Evolutionary conservation across 371 early-diverging fungal species (phyloP), one percentile per base, ranked within the genome.

Genomic region (Mortierella polycephala): DNA sequence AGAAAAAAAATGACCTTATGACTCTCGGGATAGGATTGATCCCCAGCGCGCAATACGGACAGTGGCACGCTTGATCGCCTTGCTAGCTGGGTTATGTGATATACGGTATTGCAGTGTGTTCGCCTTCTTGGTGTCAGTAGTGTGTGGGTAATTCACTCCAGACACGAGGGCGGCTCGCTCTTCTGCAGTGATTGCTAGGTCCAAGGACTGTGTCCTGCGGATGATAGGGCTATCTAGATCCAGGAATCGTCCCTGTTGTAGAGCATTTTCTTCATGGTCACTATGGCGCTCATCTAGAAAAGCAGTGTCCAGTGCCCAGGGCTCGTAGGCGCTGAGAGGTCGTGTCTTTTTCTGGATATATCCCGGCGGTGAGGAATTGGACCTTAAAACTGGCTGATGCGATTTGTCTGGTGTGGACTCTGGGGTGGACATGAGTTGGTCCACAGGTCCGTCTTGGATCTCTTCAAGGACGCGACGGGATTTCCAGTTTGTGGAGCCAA

Each of bases 1-100:
- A n/a, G n/a, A 14, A 11, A 47, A 47, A 12, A 47, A 47, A 12
- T 9, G 20, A 51, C 20, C 11, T 42, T 64, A 75, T 58, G 61
- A n/a, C 41, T 76, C 77, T 2, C 77, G 71, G 40, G 57, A 55
- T 16, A 71, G 46, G 5, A 76, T 40, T 0, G 68, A 41, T 5
- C 76, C 67, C 75, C 70, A 75, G 13, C 76, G 67, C 1, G 51
- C 67, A 20, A 76, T 63, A 10, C 76, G 76, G 0, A 64, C 64
- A 54, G 68, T 71, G 1, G 76, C 76, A 0, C 71, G 76, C 61
- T 60, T 76, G 55, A 76, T 51, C 2, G 76, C 76, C 47, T 76
- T 76, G 62, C 76, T 76, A 42, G 76, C 76, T n/a, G 70, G 64
- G 57, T 67, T 76, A 39, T 71, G 71, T 1, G 63, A 18, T 5